These are phyloP conservation scores for Anastatica hierochuntica DNA, from an alignment of 345 rosid species.

Conservation along the genomic window DNA sequence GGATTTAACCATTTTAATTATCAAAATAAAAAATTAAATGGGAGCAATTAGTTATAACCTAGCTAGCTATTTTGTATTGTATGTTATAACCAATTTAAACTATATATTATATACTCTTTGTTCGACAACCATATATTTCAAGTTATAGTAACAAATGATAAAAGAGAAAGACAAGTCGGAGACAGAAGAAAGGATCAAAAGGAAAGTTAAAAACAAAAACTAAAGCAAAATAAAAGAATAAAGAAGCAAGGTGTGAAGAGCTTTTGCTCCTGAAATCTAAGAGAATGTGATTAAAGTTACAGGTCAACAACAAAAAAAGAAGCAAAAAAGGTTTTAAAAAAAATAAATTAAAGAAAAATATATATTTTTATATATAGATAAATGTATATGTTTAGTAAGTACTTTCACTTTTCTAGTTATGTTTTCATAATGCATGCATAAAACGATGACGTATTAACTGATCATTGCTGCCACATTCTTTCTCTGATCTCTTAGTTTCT, in stretches of 20 bases:
- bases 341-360: not conserved
- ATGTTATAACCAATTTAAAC: too few species aligned
- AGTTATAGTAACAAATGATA: too few species aligned
- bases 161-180: conserved; percentile 16
- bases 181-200: conserved; percentile 21
- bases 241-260: conserved; percentile 16
- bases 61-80: too few species aligned
- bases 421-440: conserved; percentile 23
- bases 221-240: conserved; percentile 9
- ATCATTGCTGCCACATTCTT: conserved; percentile 36
- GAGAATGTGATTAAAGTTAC: conserved; percentile 36
- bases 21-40: too few species aligned
- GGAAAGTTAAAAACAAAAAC: too few species aligned
- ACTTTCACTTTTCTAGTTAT: conserved; percentile 23
- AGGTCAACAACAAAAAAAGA: conserved; percentile 22
- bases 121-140: not conserved
- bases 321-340: conserved; percentile 21
- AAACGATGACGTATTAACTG: conserved; percentile 29
- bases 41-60: too few species aligned
- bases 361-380: not conserved
- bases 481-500: conserved; percentile 33
- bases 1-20: too few species aligned
- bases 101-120: too few species aligned
- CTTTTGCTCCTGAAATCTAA: conserved; percentile 36
- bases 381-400: conserved; percentile 4